Conservation (phyloP, 768 basidiomycete species). For the Leccinum truebloodii region DNA sequence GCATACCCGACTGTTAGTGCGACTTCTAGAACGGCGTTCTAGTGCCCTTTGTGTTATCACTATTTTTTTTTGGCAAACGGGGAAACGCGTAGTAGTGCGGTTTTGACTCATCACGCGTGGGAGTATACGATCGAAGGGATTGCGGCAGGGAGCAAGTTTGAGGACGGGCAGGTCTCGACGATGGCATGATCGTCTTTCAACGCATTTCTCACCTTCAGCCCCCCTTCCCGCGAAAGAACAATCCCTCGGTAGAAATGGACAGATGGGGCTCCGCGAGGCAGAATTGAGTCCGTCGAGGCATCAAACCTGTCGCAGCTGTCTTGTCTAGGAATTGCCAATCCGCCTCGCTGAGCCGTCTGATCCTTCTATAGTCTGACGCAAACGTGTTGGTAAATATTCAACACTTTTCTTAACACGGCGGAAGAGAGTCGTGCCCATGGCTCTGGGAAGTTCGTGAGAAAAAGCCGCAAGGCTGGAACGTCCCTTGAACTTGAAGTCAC, state of each 20-base stretch:
- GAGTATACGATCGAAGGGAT: not conserved
- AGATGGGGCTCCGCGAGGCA: not conserved
- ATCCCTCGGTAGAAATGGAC: not conserved
- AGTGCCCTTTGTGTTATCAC: not conserved
- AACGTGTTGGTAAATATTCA: slow-evolving; percentile 8
- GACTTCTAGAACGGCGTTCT: not conserved
- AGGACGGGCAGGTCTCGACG: not conserved
- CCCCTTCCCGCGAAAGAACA: not conserved
- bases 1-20: not conserved
- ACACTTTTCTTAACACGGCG: not conserved
- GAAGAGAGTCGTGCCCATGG: not conserved
- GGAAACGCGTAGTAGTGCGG: not conserved
- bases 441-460: slow-evolving; percentile 6
- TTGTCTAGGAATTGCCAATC: not conserved
- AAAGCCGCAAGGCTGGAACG: not conserved
- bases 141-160: not conserved
- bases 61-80: not conserved
- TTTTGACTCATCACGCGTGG: not conserved
- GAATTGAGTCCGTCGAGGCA: not conserved
- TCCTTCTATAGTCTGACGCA: slow-evolving; percentile 11
- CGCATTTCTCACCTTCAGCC: not conserved
- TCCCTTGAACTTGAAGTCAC: not conserved
- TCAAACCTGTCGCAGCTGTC: not conserved
- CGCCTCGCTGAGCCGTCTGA: not conserved
- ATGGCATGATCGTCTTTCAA: not conserved